Evolutionary conservation across 179 eudicot genomes (phyloP).

Genomic region (Spergularia azorica): DNA sequence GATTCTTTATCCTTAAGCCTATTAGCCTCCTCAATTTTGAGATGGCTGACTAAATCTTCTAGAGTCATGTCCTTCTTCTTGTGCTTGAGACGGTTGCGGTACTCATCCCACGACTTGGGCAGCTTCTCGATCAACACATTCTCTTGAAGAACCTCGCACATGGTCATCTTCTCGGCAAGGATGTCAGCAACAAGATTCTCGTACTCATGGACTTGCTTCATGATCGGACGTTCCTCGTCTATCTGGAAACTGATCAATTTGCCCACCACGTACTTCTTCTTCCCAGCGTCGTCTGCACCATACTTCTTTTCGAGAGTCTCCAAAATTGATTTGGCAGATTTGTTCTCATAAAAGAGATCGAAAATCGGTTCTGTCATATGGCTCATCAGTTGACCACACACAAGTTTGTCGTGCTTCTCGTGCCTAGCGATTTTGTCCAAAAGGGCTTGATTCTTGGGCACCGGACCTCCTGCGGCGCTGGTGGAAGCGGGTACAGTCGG

Average conservation of each 20-base stretch:
- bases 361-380: background rate
- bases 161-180: background rate
- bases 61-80: background rate
- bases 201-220: background rate
- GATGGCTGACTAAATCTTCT: background rate
- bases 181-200: background rate
- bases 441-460: too few relatives aligned
- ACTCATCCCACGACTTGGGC: too few relatives aligned
- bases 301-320: background rate
- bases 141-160: background rate
- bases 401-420: background rate
- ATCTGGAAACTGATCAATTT: background rate
- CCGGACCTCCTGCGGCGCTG: too few relatives aligned
- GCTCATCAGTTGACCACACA: background rate
- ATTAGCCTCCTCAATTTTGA: background rate
- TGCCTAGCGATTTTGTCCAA: background rate
- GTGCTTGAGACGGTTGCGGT: too few relatives aligned
- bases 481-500: background rate
- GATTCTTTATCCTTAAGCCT: background rate
- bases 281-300: background rate
- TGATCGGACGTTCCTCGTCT: background rate
- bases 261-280: background rate
- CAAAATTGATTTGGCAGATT: slow-evolving; percentile 1
- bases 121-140: background rate
- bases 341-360: background rate